A percentile compares a stretch with the other conserved stretches of the same genome.
These are phyloP conservation scores for Globisporangium iwayamae DNA, from an alignment of 352 stramenopile genomes.

Conservation along the genomic window DNA sequence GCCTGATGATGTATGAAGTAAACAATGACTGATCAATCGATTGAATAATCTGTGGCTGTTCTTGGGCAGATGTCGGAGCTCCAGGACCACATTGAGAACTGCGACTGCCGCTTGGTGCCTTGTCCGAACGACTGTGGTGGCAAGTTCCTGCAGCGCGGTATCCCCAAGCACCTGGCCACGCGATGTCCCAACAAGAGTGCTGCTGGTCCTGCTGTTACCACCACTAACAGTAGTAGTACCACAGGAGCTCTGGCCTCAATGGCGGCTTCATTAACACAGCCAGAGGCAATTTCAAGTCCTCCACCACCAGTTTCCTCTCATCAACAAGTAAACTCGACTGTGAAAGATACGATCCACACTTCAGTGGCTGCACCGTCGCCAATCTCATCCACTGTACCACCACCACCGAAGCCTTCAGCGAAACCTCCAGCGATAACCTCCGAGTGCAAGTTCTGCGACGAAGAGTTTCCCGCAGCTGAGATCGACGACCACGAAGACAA, in stretches of 20 bases:
- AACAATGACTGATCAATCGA: neutral
- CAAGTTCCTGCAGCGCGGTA: constrained; percentile 75
- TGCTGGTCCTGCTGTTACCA: neutral
- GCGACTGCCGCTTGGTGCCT: constrained; percentile 70
- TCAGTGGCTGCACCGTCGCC: constrained; percentile 7
- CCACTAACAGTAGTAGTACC: neutral
- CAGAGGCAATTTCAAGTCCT: neutral
- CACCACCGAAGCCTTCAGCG: neutral
- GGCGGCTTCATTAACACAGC: neutral
- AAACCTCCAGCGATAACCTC: neutral
- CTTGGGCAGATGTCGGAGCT: constrained; percentile 51
- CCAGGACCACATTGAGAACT: constrained; percentile 80
- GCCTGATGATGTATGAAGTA: too few species aligned
- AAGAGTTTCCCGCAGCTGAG: constrained; percentile 48
- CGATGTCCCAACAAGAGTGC: constrained; percentile 48
- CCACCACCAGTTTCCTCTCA: neutral
- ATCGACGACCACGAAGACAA: constrained; percentile 63
- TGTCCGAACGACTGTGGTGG: constrained; percentile 76
- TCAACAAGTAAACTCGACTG: neutral
- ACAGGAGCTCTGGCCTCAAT: too few species aligned
- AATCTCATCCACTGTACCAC: neutral
- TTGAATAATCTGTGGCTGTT: neutral
- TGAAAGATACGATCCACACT: neutral
- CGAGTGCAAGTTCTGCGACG: constrained; percentile 82
- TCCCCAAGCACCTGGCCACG: constrained; percentile 71